Evolutionary conservation across 129 eudicot species (phyloP).

Genomic region (Flaveria linearis): DNA sequence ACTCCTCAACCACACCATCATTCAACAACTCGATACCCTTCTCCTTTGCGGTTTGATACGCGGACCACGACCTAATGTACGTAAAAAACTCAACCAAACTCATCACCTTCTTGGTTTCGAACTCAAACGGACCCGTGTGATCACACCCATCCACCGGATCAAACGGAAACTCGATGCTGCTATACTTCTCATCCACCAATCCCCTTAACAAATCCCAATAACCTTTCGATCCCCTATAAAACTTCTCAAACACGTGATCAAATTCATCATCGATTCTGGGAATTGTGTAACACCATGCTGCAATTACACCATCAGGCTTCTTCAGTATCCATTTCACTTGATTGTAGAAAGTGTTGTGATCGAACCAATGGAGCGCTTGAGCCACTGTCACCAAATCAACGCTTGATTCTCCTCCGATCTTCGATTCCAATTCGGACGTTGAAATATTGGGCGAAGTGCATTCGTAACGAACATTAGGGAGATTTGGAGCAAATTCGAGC

Average conservation of each 20-base stretch:
- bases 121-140: constrained; percentile 65
- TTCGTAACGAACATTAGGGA: constrained; percentile 61
- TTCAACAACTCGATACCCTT: constrained; percentile 71
- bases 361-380: constrained; percentile 82
- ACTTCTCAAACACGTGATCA: constrained; percentile 37
- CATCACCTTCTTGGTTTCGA: constrained; percentile 46
- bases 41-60: constrained; percentile 60
- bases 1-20: constrained; percentile 46
- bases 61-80: constrained; percentile 63
- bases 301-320: constrained; percentile 71
- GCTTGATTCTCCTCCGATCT: constrained; percentile 40
- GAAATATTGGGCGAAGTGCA: constrained; percentile 52
- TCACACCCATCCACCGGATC: constrained; percentile 61
- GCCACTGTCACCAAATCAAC: constrained; percentile 67
- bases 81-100: constrained; percentile 45
- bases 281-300: constrained; percentile 77
- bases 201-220: constrained; percentile 47
- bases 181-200: constrained; percentile 54
- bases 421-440: constrained; percentile 32
- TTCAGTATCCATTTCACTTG: constrained; percentile 60
- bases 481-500: constrained; percentile 68
- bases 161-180: constrained; percentile 56
- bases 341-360: constrained; percentile 51
- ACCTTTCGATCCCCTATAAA: constrained; percentile 42
- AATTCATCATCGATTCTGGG: constrained; percentile 43